phyloP scores from a whole-genome alignment of 495 filamentous ascomycete genomes.

The Mytilinidion resinicola region DNA sequence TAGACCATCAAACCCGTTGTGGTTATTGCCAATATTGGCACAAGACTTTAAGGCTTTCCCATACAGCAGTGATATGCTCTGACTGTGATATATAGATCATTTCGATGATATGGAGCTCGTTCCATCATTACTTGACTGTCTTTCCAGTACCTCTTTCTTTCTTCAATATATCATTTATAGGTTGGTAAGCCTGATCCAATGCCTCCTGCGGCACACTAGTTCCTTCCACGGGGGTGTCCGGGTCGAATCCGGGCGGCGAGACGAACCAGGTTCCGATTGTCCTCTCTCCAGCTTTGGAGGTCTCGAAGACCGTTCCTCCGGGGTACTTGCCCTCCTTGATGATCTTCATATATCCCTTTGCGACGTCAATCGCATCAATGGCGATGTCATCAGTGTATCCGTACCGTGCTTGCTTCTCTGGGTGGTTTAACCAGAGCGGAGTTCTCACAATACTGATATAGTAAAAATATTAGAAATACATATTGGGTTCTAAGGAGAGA shows the following conservation, averaged over 20 bases:
- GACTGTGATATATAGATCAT: too few species aligned
- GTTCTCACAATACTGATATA: constrained; percentile 16
- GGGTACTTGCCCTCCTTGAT: constrained; percentile 19
- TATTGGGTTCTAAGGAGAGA: not conserved
- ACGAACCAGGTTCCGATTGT: not conserved
- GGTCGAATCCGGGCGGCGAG: not conserved
- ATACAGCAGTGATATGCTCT: too few species aligned
- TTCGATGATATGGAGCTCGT: too few species aligned
- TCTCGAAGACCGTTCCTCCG: constrained; percentile 13
- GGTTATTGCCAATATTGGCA: too few species aligned
- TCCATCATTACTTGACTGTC: not conserved
- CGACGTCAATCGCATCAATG: constrained; percentile 19
- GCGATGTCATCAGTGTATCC: constrained; percentile 16
- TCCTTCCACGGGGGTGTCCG: not conserved
- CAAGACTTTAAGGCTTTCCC: too few species aligned
- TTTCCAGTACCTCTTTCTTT: not conserved
- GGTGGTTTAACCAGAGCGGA: constrained; percentile 19
- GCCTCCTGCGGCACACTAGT: constrained; percentile 2
- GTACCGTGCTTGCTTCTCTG: constrained; percentile 15
- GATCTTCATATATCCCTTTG: constrained; percentile 24
- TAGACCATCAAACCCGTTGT: too few species aligned
- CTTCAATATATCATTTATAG: not conserved
- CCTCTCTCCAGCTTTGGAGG: not conserved
- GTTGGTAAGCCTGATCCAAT: not conserved
- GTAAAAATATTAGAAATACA: not conserved